phyloP scores from a whole-genome alignment of 371 early-diverging fungal species.

The Antonospora locustae region DNA sequence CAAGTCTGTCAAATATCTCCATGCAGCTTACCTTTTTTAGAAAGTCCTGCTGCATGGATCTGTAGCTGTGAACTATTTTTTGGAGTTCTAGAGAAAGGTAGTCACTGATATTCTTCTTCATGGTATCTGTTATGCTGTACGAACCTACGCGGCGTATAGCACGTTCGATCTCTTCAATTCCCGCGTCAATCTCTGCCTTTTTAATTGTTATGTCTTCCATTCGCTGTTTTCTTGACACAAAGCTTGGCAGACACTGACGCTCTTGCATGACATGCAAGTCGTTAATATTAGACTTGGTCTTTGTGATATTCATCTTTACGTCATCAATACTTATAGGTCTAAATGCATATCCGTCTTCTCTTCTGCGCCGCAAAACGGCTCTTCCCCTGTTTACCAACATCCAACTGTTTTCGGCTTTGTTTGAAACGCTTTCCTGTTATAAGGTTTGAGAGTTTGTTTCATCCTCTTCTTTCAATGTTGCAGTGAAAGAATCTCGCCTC shows the following conservation, averaged over 20 bases:
- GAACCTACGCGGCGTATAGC: not conserved
- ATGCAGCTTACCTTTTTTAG: slow-evolving; percentile 13
- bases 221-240: slow-evolving; percentile 12
- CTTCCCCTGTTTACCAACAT: slow-evolving; percentile 23
- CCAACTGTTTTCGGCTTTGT: not conserved
- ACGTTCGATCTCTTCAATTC: slow-evolving; percentile 3
- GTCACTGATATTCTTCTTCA: not conserved
- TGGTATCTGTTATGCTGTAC: not conserved
- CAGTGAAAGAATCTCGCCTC: not conserved
- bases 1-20: slow-evolving; percentile 11
- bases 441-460: too few relatives aligned
- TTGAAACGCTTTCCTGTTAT: too few relatives aligned
- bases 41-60: slow-evolving; percentile 22
- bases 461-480: too few relatives aligned
- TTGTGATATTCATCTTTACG: not conserved
- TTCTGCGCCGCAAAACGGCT: slow-evolving; percentile 7
- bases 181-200: slow-evolving; percentile 2
- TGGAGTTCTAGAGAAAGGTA: slow-evolving; percentile 26
- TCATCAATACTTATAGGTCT: not conserved
- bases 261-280: slow-evolving; percentile 18
- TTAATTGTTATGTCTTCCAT: slow-evolving; percentile 11
- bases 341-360: not conserved
- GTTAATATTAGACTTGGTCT: slow-evolving; percentile 4
- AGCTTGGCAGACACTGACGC: slow-evolving; percentile 28
- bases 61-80: slow-evolving; percentile 14